phyloP scores from a whole-genome alignment of 176 grass and related monocot species.

The Avena insularis region DNA sequence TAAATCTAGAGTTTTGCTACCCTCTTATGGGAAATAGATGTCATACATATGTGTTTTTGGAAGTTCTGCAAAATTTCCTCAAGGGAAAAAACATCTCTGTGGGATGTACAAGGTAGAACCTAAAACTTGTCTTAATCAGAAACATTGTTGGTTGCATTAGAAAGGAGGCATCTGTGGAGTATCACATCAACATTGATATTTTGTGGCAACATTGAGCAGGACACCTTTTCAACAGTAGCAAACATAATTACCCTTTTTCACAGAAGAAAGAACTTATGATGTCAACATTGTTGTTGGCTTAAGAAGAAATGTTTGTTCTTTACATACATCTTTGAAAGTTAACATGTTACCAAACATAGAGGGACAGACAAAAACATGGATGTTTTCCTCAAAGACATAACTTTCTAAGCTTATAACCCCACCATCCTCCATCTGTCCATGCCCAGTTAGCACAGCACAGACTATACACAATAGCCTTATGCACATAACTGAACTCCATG shows the following conservation, averaged over 20 bases:
- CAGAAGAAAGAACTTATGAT: not conserved
- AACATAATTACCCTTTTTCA: not conserved
- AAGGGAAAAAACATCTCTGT: conserved; percentile 1
- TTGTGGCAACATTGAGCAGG: not conserved
- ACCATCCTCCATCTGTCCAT: not conserved
- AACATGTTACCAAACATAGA: conserved; percentile 2
- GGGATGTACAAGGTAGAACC: not conserved
- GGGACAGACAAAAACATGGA: not conserved
- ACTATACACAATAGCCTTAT: not conserved
- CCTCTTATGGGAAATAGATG: not conserved
- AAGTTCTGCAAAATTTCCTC: not conserved
- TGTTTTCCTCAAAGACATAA: not conserved
- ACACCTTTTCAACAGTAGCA: not conserved
- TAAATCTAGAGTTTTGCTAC: not conserved
- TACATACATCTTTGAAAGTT: not conserved
- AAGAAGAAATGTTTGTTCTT: not conserved
- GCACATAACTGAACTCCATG: not conserved
- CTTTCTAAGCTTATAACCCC: not conserved
- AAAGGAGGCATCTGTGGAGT: not conserved
- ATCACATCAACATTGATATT: not conserved
- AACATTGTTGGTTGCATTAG: not conserved
- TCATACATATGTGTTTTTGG: not conserved
- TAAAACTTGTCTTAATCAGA: not conserved
- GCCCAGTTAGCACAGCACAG: not conserved
- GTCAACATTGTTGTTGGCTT: conserved; percentile 11